Base-by-base conservation (phyloP, 192 early-diverging fungal genomes). In the Irineochytrium annulatum region DNA sequence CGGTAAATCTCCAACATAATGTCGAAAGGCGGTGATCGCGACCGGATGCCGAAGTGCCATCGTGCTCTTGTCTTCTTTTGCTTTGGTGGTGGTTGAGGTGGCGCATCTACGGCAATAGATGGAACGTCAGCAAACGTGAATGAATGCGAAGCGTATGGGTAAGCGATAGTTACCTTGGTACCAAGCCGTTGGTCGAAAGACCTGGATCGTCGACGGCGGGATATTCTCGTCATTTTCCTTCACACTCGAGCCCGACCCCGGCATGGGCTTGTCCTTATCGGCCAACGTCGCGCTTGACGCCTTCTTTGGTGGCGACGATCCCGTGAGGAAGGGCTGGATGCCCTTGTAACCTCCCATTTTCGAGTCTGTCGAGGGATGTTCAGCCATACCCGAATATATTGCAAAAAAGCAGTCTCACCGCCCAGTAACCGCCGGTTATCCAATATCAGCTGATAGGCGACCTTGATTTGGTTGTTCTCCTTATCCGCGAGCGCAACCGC, bases 11-110 rank as follows among this genome's bases (percentile, higher is more conserved):
- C 97, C 4, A 90, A 78, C 97, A 99, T 97, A 17, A 99, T 93
- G 67, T 97, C 95, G 34, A 81, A 79, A 0, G 97, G 94, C 26
- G 91, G 88, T 60, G 87, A 89, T 55, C 89, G 81, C 22, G 89
- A 92, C 49, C 97, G 85, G 60, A 99, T 98, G 20, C 97, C 97
- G 81, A 96, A 97, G 74, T 99, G 95, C 97, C 97, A 99, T 70
- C 89, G 90, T 3, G 91, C 86, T 44, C 90, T 74, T 3, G 78
- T 72, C 43, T 75, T 82, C 19, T 19, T 29, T 26, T 29, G 51
- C 51, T 54, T 60, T 55, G 22, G 66, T 65, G 32, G 14, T 11
- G 39, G 52, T 16, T 62, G 19, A 8, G 49, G 31, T 53, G 19
- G 16, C 43, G 26, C 16, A 41, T 41, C n/a, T 41, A 41, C 8